phyloP scores from a whole-genome alignment of 164 flowering plant genomes.

The Protea cynaroides region DNA sequence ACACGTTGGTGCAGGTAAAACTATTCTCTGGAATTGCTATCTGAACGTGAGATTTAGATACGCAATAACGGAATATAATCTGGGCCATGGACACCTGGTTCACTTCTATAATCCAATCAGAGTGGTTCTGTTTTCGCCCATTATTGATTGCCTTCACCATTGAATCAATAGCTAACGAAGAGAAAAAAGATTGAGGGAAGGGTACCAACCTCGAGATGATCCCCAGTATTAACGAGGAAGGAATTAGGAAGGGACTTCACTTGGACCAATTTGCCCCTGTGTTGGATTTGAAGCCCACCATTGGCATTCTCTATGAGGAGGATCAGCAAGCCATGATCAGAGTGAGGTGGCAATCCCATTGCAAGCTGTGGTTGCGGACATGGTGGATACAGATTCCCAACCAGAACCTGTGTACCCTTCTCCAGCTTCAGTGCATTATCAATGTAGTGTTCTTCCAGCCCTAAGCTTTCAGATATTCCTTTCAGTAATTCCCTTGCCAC shows the following conservation, averaged over 20 bases:
- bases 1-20: too few species aligned
- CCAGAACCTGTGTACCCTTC: constrained; percentile 28
- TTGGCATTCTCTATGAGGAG: constrained; percentile 46
- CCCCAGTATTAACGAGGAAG: constrained; percentile 51
- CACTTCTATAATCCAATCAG: too few species aligned
- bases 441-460: constrained; percentile 34
- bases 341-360: constrained; percentile 60
- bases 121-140: too few species aligned
- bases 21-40: too few species aligned
- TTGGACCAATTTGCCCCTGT: constrained; percentile 54
- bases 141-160: too few species aligned
- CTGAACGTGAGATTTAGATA: too few species aligned
- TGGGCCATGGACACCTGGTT: too few species aligned
- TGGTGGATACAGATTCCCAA: constrained; percentile 50
- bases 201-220: constrained; percentile 61
- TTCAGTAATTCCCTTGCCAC: constrained; percentile 24
- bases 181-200: too few species aligned
- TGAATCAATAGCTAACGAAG: too few species aligned
- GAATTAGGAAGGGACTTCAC: constrained; percentile 47
- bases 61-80: too few species aligned
- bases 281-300: constrained; percentile 59
- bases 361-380: constrained; percentile 66
- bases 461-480: constrained; percentile 55
- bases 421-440: constrained; percentile 28
- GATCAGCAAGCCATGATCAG: constrained; percentile 63